Evolutionary conservation across 176 grass and related monocot species (phyloP), one percentile per base, ranked within the genome.

Genomic region (Chloris gayana): DNA sequence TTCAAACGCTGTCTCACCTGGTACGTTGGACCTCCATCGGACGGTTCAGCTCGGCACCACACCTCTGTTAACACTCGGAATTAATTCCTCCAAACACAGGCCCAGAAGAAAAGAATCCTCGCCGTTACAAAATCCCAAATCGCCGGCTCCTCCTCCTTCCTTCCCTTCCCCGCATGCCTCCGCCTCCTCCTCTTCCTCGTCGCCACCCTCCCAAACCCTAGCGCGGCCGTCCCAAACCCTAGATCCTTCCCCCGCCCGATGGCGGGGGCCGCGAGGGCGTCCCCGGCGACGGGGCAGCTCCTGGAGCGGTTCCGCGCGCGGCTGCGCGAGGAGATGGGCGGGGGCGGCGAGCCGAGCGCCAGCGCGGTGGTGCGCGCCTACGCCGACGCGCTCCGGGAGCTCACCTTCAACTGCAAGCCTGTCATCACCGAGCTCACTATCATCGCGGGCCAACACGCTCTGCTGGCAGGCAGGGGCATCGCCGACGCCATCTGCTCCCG

Each of bases 391-490:
- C 88, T 98, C 53, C 64, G 80, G 19, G 97, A 93, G 67, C 97
- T 99, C 57, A 93, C 88, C 68, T 93, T 96, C 93, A 99, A 99
- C 85, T 99, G 92, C 72, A 99, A 99, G 88, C 97, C 97, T 17
- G 93, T 93, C 79, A 99, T 99, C 76, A 94, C 92, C 30, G 95
- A 98, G 50, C 95, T 98, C 22, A 98, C 95, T 34, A 91, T 98
- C 80, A 88, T 98, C 67, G 95, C 95, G 0, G 95, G 85, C 0
- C 85, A 94, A 70, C 88, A 98, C 51, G 80, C 76, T 29, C 24
- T 70, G 42, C 83, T 88, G 30, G 90, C 92, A 50, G 95, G 86
- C 22, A 68, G 61, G 75, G 92, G 92, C 10, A 93, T 98, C 72
- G 90, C 89, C 54, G 67, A 80, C 65, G 92, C 90, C 21, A 84